These are phyloP conservation scores for Jacaranda copaia DNA, from an alignment of 257 asterid species.

Conservation along the genomic window DNA sequence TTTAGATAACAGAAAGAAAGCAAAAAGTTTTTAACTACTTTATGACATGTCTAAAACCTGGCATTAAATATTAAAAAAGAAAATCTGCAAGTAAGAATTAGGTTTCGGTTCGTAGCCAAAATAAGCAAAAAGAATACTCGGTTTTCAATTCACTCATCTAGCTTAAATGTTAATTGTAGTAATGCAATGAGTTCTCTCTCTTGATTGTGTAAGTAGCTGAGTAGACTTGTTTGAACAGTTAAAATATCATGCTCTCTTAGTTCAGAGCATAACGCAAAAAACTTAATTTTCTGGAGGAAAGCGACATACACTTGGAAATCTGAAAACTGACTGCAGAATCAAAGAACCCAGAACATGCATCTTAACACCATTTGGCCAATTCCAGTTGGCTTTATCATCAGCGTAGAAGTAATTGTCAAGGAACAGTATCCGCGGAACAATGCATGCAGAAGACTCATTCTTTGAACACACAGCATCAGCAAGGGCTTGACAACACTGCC, in stretches of 20 bases:
- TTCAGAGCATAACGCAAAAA: constrained; percentile 15
- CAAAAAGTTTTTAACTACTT: not conserved
- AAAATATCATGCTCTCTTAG: not conserved
- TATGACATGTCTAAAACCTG: constrained; percentile 1
- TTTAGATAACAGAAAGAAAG: not conserved
- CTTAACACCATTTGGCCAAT: constrained; percentile 74
- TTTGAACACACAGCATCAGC: constrained; percentile 70
- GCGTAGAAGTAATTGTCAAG: constrained; percentile 68
- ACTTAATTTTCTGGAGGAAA: constrained; percentile 22
- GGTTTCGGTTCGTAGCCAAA: not conserved
- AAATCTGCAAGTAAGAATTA: constrained; percentile 17
- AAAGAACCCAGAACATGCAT: constrained; percentile 91
- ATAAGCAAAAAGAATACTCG: not conserved
- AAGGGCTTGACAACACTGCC: constrained; percentile 90
- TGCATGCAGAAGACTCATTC: constrained; percentile 66
- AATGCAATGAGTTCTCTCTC: not conserved
- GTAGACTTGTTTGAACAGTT: constrained; percentile 8
- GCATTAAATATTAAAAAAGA: not conserved
- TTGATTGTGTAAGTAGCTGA: constrained; percentile 15
- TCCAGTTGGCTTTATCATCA: constrained; percentile 75
- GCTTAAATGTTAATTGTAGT: not conserved
- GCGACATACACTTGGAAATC: constrained; percentile 72
- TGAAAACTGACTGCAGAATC: constrained; percentile 85
- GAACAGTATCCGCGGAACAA: constrained; percentile 74
- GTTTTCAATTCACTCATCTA: constrained; percentile 13